These are phyloP conservation scores for Aristolochia californica DNA, from an alignment of 164 flowering plant species.

Conservation along the genomic window DNA sequence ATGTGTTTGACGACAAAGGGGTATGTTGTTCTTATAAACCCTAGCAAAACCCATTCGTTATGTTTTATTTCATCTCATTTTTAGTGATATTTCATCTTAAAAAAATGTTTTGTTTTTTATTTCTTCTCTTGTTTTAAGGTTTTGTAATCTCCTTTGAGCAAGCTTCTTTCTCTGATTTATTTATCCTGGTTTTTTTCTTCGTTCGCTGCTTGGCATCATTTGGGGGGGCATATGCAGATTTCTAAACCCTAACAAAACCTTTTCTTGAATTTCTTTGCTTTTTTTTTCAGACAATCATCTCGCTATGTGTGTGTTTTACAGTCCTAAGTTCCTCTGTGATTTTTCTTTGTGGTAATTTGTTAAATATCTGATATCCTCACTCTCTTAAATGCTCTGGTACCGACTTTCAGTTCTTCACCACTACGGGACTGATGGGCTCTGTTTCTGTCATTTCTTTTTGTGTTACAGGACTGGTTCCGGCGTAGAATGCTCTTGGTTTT, in stretches of 20 bases:
- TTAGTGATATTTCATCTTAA: not conserved
- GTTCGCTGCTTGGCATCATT: not conserved
- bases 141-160: not conserved
- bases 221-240: not conserved
- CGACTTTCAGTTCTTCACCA: not conserved
- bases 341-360: too few species aligned
- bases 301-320: too few species aligned
- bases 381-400: too few species aligned
- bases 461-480: slow-evolving; percentile 85
- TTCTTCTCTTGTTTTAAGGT: not conserved
- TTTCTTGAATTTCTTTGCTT: too few species aligned
- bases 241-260: not conserved
- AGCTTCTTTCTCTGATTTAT: not conserved
- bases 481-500: slow-evolving; percentile 56
- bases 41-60: not conserved
- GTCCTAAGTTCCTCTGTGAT: too few species aligned
- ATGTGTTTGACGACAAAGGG: slow-evolving; percentile 1
- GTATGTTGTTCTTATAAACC: not conserved
- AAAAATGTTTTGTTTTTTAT: too few species aligned
- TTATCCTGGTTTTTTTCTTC: not conserved
- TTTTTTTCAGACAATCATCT: too few species aligned
- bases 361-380: too few species aligned
- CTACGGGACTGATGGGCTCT: not conserved
- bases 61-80: not conserved
- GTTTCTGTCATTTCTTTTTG: slow-evolving; percentile 1